Base-by-base conservation (phyloP, 202 grass and related monocot species). In the Schoenoplectus triqueter region DNA sequence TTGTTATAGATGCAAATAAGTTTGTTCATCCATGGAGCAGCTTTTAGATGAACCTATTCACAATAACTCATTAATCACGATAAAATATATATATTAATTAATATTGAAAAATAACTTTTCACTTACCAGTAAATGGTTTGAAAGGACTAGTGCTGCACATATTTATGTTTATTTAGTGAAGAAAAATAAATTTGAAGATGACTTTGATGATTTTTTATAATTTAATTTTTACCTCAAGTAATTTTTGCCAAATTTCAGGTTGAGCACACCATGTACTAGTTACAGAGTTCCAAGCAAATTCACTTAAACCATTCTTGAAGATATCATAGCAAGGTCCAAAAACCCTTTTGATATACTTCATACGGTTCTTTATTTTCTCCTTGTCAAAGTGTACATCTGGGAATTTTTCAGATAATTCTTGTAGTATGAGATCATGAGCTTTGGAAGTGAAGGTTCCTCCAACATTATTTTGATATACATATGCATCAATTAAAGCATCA, bases 361-460 rank as follows among this genome's bases (percentile, higher is more conserved):
- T 54, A 20, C n/a, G 72, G 9, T 76, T 76, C 6, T 76, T 76
- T 76, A 76, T 76, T 76, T 76, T 9, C 3, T 48, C 45, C 13
- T 52, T 75, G 42, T 75, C 48, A 49, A 52, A 52, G 51, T 31
- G 2, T 18, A 9, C 17, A 1, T 17, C 17, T 10, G 17, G 0
- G 10, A 75, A 47, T 8, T 75, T 75, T 8, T 75, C 18, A 75
- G 19, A 19, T 4, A 54, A 11, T 55, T 76, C 15, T 0, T 51
- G 9, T 1, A 76, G 5, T 20, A 51, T 55, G n/a, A 2, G 3
- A 7, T 76, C 72, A 54, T 54, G 19, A 49, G 72, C 50, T 76
- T 52, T 76, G 17, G 47, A 10, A 2, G 69, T 73, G 9, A 73
- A 73, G 3, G 69, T 73, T 7, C 69, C 69, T 11, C 31, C 31